These are phyloP conservation scores for Amyloporia xantha DNA, from an alignment of 768 basidiomycete genomes.

Conservation along the genomic window DNA sequence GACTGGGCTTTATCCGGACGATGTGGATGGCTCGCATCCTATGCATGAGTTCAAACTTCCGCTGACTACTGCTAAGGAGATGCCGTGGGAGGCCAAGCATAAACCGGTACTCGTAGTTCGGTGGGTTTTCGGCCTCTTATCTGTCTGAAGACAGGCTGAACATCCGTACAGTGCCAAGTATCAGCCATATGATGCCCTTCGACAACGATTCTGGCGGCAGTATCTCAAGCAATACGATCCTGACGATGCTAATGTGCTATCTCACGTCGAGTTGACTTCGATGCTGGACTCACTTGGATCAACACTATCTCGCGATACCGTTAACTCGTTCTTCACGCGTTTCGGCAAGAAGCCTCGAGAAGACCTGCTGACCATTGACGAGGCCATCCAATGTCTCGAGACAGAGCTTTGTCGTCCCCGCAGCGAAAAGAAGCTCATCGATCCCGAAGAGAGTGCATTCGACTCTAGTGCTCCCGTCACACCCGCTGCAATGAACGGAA, in stretches of 20 bases:
- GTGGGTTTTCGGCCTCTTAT: constrained; percentile 29
- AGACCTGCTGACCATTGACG: constrained; percentile 72
- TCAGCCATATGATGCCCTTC: constrained; percentile 88
- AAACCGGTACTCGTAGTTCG: constrained; percentile 63
- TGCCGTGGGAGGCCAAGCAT: constrained; percentile 67
- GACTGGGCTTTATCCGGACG: constrained; percentile 48
- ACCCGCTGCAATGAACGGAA: constrained; percentile 32
- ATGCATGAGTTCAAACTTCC: constrained; percentile 73
- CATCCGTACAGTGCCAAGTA: constrained; percentile 68
- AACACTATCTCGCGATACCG: constrained; percentile 73
- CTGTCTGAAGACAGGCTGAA: neutral
- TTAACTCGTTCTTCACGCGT: constrained; percentile 76
- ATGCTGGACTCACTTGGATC: constrained; percentile 98
- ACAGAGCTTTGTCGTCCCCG: constrained; percentile 68
- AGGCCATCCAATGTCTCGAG: constrained; percentile 83
- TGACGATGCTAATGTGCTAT: constrained; percentile 69
- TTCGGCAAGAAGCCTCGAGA: constrained; percentile 53
- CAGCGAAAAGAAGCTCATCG: constrained; percentile 63
- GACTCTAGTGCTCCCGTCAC: constrained; percentile 49
- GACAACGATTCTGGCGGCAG: constrained; percentile 86
- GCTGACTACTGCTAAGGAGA: constrained; percentile 53
- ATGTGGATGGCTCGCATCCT: constrained; percentile 45
- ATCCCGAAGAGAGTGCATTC: constrained; percentile 39
- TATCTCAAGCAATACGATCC: constrained; percentile 88
- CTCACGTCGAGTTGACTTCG: constrained; percentile 81